Evolutionary conservation across 2,329 filamentous ascomycete species (phyloP), one percentile per base, ranked within the genome.

Genomic region (Neonectria faginata): DNA sequence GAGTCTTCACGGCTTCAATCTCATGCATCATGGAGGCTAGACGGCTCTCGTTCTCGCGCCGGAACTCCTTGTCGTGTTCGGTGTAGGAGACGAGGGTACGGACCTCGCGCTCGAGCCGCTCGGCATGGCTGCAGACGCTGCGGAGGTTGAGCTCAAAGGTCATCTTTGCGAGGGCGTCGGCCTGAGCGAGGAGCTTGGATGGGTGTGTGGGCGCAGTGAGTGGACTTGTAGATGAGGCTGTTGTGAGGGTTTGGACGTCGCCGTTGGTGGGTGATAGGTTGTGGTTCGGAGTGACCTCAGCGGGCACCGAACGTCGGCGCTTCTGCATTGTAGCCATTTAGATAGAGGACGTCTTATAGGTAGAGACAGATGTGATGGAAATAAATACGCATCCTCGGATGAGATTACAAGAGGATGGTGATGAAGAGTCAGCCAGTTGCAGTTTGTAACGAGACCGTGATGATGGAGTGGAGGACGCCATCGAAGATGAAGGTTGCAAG

Each of bases 61-160:
- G 72, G 54, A 76, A 79, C 5, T 67, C 65, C 18, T 71, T 69
- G 39, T 80, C 73, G 9, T 74, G 60, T 8, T 67, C 65, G 2
- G 75, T 78, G 16, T 59, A 57, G 7, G 41, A 16, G 8, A 74
- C 71, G 7, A 80, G 74, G 18, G 62, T 59, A 7, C 59, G 62
- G 29, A 80, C 60, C 10, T 79, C 74, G 2, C 65, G 65, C 57
- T 79, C 74, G 2, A 80, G 73, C 3, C 72, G 69, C 45, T 75
- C 70, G 1, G 74, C 73, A 52, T 76, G 74, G 22, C 60, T 58
- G 29, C 63, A 56, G 25, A 80, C 64, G 33, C 70, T 62, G 41
- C 75, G 77, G 39, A 80, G 64, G 62, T 74, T 76, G 57, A 80
- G 74, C 67, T 80, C 79, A n/a, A 76, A 67, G 6, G 76, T 79